Conservation (phyloP, 495 filamentous ascomycete genomes). For the Hypoxylon intermedium region DNA sequence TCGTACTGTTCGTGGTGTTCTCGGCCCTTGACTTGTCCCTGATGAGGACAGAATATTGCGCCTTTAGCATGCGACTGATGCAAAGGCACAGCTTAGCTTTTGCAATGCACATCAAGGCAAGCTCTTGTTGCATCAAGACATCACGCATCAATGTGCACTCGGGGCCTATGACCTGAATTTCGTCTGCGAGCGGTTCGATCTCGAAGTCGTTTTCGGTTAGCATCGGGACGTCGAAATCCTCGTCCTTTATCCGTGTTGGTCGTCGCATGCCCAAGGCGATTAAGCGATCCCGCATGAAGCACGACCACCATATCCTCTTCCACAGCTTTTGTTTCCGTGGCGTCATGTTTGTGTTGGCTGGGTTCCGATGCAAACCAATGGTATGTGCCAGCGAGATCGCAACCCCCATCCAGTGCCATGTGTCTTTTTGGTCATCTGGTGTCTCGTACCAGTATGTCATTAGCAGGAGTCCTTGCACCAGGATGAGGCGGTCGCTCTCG, state of each 20-base stretch:
- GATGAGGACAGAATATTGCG: slow-evolving; percentile 89
- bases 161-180: slow-evolving; percentile 67
- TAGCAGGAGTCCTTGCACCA: slow-evolving; percentile 83
- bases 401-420: slow-evolving; percentile 92
- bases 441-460: slow-evolving; percentile 95
- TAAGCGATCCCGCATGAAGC: slow-evolving; percentile 86
- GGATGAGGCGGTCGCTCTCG: slow-evolving; percentile 77
- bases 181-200: slow-evolving; percentile 67
- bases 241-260: slow-evolving; percentile 85
- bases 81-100: slow-evolving; percentile 88
- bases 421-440: slow-evolving; percentile 87
- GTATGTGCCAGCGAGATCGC: slow-evolving; percentile 83
- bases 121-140: slow-evolving; percentile 68
- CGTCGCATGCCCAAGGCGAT: slow-evolving; percentile 90
- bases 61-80: slow-evolving; percentile 81
- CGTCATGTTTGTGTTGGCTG: slow-evolving; percentile 73
- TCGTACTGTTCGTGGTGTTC: slow-evolving; percentile 77
- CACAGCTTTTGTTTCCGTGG: slow-evolving; percentile 73
- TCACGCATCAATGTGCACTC: slow-evolving; percentile 72
- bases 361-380: slow-evolving; percentile 83
- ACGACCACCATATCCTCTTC: slow-evolving; percentile 96
- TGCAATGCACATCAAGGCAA: slow-evolving; percentile 87
- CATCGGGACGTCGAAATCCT: slow-evolving; percentile 91
- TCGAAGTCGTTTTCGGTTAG: slow-evolving; percentile 84
- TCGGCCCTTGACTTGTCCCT: slow-evolving; percentile 73